phyloP scores from a whole-genome alignment of 176 grass and related monocot species.

The Themeda triandra region DNA sequence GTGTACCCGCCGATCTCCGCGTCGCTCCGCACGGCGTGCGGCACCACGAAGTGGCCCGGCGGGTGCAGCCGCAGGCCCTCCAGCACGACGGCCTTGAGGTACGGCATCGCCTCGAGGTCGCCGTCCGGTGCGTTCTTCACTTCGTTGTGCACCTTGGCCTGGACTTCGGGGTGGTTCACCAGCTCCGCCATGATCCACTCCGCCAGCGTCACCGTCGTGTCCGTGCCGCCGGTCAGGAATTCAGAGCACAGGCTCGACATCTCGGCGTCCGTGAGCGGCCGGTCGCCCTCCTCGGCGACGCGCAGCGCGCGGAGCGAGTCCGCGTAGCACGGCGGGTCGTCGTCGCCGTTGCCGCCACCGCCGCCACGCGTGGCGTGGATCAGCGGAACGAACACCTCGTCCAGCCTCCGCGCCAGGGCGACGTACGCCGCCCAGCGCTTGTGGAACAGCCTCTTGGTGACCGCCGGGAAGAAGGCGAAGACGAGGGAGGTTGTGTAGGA shows the following conservation, averaged over 20 bases:
- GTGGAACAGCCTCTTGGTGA: constrained; percentile 51
- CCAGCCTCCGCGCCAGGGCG: not conserved
- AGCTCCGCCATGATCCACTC: not conserved
- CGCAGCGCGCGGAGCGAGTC: not conserved
- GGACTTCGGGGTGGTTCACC: not conserved
- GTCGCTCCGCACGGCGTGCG: constrained; percentile 35
- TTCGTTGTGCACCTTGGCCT: not conserved
- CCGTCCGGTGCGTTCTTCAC: not conserved
- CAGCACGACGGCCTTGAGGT: constrained; percentile 53
- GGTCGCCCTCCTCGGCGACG: not conserved
- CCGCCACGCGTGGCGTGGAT: not conserved
- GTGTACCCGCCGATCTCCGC: constrained; percentile 17
- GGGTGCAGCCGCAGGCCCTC: constrained; percentile 55
- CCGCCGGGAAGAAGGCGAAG: constrained; percentile 47
- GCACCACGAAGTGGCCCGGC: constrained; percentile 44
- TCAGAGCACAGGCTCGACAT: not conserved
- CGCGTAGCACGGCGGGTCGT: not conserved
- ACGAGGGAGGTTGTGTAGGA: constrained; percentile 13
- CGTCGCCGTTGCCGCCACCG: too few species aligned
- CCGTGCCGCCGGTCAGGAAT: not conserved
- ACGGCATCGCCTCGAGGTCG: constrained; percentile 33
- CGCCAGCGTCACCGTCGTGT: not conserved
- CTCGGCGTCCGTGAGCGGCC: not conserved
- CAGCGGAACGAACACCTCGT: constrained; percentile 34
- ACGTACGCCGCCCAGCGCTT: constrained; percentile 19